These are phyloP conservation scores for Alternaria arborescens DNA, from an alignment of 2,329 filamentous ascomycete species.

Conservation along the genomic window DNA sequence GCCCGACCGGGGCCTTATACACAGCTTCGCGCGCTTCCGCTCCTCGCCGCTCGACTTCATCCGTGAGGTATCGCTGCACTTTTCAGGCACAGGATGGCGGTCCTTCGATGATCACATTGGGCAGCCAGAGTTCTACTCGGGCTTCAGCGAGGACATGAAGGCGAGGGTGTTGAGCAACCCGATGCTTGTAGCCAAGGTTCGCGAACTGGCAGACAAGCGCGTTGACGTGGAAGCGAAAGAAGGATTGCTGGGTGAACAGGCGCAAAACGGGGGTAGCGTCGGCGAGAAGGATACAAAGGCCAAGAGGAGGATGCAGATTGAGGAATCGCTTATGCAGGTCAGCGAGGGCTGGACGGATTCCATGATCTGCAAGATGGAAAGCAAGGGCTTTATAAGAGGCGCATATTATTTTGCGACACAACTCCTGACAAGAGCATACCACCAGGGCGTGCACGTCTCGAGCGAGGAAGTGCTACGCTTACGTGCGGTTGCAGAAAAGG, in stretches of 20 bases:
- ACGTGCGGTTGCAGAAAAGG: constrained; percentile 81
- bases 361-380: constrained; percentile 99
- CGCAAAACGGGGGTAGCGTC: constrained; percentile 49
- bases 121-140: constrained; percentile 90
- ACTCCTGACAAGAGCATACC: constrained; percentile 89
- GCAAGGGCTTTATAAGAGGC: constrained; percentile 86
- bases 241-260: constrained; percentile 65
- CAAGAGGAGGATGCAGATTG: constrained; percentile 73
- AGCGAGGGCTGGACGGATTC: constrained; percentile 86
- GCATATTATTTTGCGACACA: constrained; percentile 92
- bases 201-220: constrained; percentile 77
- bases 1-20: constrained; percentile 74
- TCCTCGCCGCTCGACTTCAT: constrained; percentile 79
- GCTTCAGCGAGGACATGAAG: constrained; percentile 93
- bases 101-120: constrained; percentile 91
- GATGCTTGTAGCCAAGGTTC: constrained; percentile 77
- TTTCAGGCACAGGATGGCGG: constrained; percentile 93
- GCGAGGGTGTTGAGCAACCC: constrained; percentile 76
- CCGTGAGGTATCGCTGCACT: constrained; percentile 90
- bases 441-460: constrained; percentile 96
- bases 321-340: constrained; percentile 77
- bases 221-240: constrained; percentile 79
- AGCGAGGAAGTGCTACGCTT: constrained; percentile 90
- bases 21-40: constrained; percentile 87
- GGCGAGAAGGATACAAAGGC: constrained; percentile 65